phyloP scores from a whole-genome alignment of 371 early-diverging fungal genomes.

The Mortierella sp. region DNA sequence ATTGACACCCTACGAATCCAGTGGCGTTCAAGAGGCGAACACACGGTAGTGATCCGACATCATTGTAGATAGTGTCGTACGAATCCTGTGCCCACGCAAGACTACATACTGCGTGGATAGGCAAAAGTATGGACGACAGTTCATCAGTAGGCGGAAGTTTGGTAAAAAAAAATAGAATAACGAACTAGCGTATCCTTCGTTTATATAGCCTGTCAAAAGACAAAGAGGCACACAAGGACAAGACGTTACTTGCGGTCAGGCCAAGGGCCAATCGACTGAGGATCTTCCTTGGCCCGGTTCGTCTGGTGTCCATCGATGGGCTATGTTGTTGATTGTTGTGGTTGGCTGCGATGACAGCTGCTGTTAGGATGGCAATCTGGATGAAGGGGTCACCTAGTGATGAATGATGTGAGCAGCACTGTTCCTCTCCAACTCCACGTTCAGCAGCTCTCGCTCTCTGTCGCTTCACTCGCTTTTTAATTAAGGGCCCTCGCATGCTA shows the following conservation, averaged over 20 bases:
- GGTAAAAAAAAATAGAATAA: neutral
- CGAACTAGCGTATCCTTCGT: too few species aligned
- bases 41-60: slow-evolving; percentile 68
- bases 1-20: slow-evolving; percentile 69
- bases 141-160: neutral
- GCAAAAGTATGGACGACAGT: neutral
- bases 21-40: slow-evolving; percentile 70
- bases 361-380: too few species aligned
- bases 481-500: too few species aligned
- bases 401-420: too few species aligned
- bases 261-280: slow-evolving; percentile 26
- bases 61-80: slow-evolving; percentile 65
- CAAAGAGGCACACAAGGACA: neutral
- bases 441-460: too few species aligned
- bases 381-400: too few species aligned
- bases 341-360: too few species aligned
- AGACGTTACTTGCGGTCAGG: slow-evolving; percentile 24
- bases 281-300: slow-evolving; percentile 18
- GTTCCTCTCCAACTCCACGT: too few species aligned
- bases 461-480: too few species aligned
- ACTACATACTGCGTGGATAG: slow-evolving; percentile 13
- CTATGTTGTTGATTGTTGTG: too few species aligned
- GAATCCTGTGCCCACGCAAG: slow-evolving; percentile 33
- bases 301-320: slow-evolving; percentile 9
- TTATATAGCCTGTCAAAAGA: neutral